A percentile compares a stretch with the other conserved stretches of the same genome.
These are phyloP conservation scores for Apiotrichum sp. DNA, from an alignment of 1,284 basidiomycete genomes.

Conservation along the genomic window DNA sequence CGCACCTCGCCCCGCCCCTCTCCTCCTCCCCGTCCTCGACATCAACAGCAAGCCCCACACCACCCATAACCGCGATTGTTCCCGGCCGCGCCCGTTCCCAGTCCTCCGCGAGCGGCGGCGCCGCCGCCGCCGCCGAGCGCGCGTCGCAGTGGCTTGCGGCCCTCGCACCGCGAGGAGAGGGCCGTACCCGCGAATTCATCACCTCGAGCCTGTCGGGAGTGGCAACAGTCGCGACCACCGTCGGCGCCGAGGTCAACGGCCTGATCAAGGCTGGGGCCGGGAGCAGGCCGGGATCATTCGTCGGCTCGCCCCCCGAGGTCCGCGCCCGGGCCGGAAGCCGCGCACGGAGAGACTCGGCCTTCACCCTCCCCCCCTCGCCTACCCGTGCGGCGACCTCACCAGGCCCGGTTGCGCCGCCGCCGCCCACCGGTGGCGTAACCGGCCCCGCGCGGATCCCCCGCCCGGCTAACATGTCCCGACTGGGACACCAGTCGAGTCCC, in stretches of 20 bases:
- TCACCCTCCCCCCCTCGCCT: no score
- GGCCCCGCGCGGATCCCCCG: constrained; percentile 14
- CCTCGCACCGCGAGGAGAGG: constrained; percentile 42
- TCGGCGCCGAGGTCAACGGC: constrained; percentile 18
- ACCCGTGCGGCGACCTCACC: background rate
- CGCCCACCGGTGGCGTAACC: background rate
- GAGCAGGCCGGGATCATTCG: background rate
- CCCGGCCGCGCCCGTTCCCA: constrained; percentile 4
- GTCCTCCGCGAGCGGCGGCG: constrained; percentile 3
- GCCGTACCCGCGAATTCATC: constrained; percentile 37
- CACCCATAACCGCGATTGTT: background rate
- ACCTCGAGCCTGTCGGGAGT: constrained; percentile 35
- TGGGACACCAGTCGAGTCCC: constrained; percentile 1
- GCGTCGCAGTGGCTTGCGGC: constrained; percentile 39
- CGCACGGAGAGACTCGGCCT: constrained; percentile 3
- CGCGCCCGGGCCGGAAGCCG: background rate
- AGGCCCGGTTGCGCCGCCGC: constrained; percentile 9
- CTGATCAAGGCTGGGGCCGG: constrained; percentile 6
- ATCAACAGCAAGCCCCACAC: background rate
- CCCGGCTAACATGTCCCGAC: constrained; percentile 24
- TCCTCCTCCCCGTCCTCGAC: background rate
- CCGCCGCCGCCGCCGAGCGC: constrained; percentile 22
- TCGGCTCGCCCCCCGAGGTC: constrained; percentile 1
- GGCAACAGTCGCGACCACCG: constrained; percentile 33
- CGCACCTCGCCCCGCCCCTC: background rate